Percentiles rank a stretch among this genome's conserved stretches.
Evolutionary conservation across 1,284 basidiomycete species (phyloP).

Genomic region (Tilletia walkeri): DNA sequence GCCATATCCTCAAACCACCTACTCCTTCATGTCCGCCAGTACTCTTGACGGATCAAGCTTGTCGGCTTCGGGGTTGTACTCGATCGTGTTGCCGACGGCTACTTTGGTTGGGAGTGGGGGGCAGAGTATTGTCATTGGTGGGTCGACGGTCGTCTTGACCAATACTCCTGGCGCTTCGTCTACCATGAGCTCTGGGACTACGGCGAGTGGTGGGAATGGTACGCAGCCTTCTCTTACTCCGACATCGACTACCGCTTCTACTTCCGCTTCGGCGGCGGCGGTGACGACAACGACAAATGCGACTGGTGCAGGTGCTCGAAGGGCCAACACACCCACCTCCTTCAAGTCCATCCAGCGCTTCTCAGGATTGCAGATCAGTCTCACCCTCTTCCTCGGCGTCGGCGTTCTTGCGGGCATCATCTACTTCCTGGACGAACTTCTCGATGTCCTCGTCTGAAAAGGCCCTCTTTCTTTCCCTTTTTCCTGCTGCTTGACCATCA

Average conservation of each 20-base stretch:
- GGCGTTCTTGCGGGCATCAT: conserved; percentile 4
- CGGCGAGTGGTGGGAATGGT: no score
- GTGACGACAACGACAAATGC: background rate
- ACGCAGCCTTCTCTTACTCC: background rate
- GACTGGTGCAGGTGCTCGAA: background rate
- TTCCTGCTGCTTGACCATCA: background rate
- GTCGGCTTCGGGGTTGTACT: no score
- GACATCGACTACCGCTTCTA: background rate
- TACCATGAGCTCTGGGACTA: background rate
- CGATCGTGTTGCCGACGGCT: no score
- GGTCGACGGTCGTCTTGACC: background rate
- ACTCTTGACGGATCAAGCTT: no score
- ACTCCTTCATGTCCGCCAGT: no score
- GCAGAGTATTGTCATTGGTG: no score
- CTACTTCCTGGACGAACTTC: conserved; percentile 16
- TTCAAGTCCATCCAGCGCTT: conserved; percentile 11
- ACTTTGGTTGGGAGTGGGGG: no score
- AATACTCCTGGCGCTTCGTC: background rate
- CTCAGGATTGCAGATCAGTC: conserved; percentile 12
- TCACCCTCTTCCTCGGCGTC: conserved; percentile 11
- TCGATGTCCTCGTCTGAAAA: conserved; percentile 14
- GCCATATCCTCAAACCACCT: no score
- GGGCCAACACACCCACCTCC: background rate
- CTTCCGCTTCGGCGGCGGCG: background rate
- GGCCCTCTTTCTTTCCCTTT: background rate